A percentile compares a stretch with the other conserved stretches of the same genome.
These are phyloP conservation scores for Russula ochroleuca DNA, from an alignment of 768 basidiomycete species.

Conservation along the genomic window DNA sequence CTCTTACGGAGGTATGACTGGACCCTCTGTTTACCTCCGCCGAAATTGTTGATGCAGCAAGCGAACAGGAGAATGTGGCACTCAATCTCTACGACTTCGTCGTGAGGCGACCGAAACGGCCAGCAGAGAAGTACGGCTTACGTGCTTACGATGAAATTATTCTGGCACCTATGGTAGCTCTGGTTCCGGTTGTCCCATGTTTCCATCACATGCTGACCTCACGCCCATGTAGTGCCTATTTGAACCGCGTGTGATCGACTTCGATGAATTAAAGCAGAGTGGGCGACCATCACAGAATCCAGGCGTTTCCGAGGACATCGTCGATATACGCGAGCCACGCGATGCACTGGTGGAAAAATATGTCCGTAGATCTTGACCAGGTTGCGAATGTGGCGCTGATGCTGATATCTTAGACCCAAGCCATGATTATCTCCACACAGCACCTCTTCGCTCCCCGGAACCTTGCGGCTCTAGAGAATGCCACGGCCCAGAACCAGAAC, in stretches of 20 bases:
- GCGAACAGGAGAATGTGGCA: conserved; percentile 74
- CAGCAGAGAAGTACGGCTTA: conserved; percentile 83
- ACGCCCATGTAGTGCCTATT: conserved; percentile 66
- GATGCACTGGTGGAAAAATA: conserved; percentile 36
- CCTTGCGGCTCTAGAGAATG: conserved; percentile 17
- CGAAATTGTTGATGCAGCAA: neutral
- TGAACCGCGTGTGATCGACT: conserved; percentile 89
- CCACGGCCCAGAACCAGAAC: conserved; percentile 8
- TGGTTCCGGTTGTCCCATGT: conserved; percentile 26
- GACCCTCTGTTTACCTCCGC: conserved; percentile 2
- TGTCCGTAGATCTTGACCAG: conserved; percentile 33
- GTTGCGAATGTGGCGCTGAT: conserved; percentile 3
- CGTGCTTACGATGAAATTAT: conserved; percentile 95
- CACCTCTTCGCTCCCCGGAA: conserved; percentile 51
- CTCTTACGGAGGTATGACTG: conserved; percentile 72
- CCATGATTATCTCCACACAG: conserved; percentile 88
- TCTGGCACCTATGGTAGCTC: conserved; percentile 82
- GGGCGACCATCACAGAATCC: conserved; percentile 46
- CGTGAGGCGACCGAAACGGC: conserved; percentile 67
- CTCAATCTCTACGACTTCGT: conserved; percentile 88
- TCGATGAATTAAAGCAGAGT: conserved; percentile 65
- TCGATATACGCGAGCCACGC: conserved; percentile 35
- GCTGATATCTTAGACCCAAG: conserved; percentile 57
- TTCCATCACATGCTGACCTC: neutral
- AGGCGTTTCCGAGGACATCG: conserved; percentile 72